These are phyloP conservation scores for Corniculantispora saksenae DNA, from an alignment of 2,329 filamentous ascomycete genomes.

Conservation along the genomic window DNA sequence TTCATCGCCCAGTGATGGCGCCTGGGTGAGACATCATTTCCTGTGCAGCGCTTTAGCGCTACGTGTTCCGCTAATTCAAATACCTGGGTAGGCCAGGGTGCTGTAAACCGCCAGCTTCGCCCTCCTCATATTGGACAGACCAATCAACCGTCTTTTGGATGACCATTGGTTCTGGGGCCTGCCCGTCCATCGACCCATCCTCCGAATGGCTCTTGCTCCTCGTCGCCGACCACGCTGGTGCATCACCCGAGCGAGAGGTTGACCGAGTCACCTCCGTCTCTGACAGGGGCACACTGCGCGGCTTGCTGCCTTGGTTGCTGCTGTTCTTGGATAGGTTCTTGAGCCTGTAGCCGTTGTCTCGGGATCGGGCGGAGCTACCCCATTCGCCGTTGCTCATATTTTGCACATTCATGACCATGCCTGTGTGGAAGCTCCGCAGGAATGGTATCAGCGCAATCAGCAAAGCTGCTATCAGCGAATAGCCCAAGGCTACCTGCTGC, in stretches of 20 bases:
- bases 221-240: not conserved
- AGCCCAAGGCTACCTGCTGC: constrained; percentile 24
- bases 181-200: not conserved
- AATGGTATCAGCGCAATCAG: constrained; percentile 27
- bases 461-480: constrained; percentile 26
- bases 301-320: not conserved
- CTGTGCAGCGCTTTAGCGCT: not conserved
- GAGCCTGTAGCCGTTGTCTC: constrained; percentile 14
- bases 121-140: constrained; percentile 16
- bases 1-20: not conserved
- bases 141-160: constrained; percentile 20
- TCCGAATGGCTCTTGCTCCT: constrained; percentile 8
- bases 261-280: constrained; percentile 4
- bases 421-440: constrained; percentile 24
- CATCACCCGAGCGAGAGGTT: not conserved
- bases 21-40: not conserved
- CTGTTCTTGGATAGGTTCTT: constrained; percentile 9
- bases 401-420: constrained; percentile 19
- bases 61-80: not conserved
- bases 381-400: constrained; percentile 10
- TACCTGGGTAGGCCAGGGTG: constrained; percentile 13
- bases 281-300: not conserved
- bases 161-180: not conserved
- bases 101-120: constrained; percentile 5
- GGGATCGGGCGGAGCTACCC: constrained; percentile 10